phyloP scores from a whole-genome alignment of 2,329 filamentous ascomycete genomes.

The Xylaria sp. region DNA sequence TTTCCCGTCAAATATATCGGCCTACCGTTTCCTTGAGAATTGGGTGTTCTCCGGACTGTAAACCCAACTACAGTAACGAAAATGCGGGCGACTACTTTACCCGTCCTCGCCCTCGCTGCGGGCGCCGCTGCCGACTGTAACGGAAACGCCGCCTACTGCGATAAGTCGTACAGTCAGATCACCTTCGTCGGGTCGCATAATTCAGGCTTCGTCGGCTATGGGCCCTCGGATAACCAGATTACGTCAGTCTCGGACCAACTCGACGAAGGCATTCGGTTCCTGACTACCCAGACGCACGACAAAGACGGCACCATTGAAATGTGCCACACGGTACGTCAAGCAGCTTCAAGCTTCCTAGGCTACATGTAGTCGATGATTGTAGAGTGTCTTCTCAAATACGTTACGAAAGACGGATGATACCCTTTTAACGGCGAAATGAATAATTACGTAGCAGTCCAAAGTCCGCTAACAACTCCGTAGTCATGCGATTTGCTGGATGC shows the following conservation, averaged over 20 bases:
- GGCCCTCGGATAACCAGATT: constrained; percentile 69
- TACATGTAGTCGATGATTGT: background rate
- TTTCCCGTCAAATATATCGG: background rate
- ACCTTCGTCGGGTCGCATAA: constrained; percentile 74
- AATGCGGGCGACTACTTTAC: constrained; percentile 34
- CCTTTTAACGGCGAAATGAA: background rate
- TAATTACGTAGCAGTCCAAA: background rate
- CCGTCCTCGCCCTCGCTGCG: constrained; percentile 41
- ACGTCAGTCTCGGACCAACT: constrained; percentile 68
- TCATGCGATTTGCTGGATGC: constrained; percentile 68
- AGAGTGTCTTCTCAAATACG: background rate
- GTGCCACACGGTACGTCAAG: constrained; percentile 66
- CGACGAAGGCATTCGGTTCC: constrained; percentile 69
- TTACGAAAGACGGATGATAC: background rate
- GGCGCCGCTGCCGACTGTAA: constrained; percentile 60
- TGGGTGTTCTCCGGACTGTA: background rate
- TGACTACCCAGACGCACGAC: constrained; percentile 72
- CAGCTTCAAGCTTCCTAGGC: background rate
- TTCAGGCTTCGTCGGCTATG: constrained; percentile 69
- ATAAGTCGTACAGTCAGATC: constrained; percentile 67
- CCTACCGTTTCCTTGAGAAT: background rate
- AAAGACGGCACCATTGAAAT: constrained; percentile 63
- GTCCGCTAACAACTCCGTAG: constrained; percentile 16
- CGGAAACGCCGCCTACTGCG: constrained; percentile 66
- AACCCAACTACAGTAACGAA: background rate